Evolutionary conservation across 805 yeast species (phyloP), one percentile per base, ranked within the genome.

Genomic region (Starmerella potacharoeniae): DNA sequence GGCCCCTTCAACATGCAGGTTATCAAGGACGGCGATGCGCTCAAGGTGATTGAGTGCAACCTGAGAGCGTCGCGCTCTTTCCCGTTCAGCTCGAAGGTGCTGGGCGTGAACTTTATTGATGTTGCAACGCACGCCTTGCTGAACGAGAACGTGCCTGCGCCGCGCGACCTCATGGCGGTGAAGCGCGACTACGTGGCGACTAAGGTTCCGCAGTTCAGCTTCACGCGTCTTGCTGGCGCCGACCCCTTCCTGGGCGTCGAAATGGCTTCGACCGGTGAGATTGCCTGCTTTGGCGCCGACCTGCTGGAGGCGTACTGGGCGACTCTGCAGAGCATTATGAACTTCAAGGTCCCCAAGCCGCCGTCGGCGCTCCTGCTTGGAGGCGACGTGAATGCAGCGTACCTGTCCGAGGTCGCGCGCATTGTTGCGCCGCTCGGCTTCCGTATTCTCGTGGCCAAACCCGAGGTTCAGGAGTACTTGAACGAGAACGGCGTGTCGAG

Each of bases 1-100:
- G 98, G 98, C 66, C 98, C 98, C 30, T 91, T 86, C 80, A 91
- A 91, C 76, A 95, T 91, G 95, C 97, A 93, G 77, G 83, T 93
- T 69, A 93, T 93, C 71, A 95, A 96, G 61, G 86, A 89, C 72
- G 89, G 89, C 70, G 86, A 87, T 64, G 95, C 87, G 64, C 86
- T 91, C 68, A 93, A 93, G 79, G 98, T 93, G 58, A 93, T 93
- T 70, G 98, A 93, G 75, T 93, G 98, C 81, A 93, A 93, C 73
- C 86, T 93, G 65, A 86, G 98, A 74, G 98, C 98, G 52, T 91
- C 97, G 6, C 83, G 98, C 72, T 91, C 97, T 14, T 93, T 93
- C 91, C 98, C 98, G 71, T 93, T 93, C 70, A 96, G 91, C 40
- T 91, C 97, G 49, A 93, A 93, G 78, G 98, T 93, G 49, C 77